These are phyloP conservation scores for Crithidia sp. DNA, from an alignment of 208 protist species.

Conservation along the genomic window DNA sequence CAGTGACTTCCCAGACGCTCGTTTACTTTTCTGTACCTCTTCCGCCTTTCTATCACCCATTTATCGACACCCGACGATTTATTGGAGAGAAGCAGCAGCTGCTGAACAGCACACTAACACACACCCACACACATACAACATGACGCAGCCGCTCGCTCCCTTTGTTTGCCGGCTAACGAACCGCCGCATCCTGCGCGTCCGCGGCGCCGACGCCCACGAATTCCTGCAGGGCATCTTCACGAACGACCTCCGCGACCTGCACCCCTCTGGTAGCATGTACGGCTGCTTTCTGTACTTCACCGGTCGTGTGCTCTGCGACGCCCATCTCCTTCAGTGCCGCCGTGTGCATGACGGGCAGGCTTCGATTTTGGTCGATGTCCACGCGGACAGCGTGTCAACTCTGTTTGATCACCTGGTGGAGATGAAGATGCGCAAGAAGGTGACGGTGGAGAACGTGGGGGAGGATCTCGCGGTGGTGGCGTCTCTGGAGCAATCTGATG, in stretches of 20 bases:
- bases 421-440: slow-evolving; percentile 82
- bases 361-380: slow-evolving; percentile 70
- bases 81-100: too few relatives aligned
- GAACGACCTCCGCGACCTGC: slow-evolving; percentile 69
- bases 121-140: too few relatives aligned
- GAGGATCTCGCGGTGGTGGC: slow-evolving; percentile 60
- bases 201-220: slow-evolving; percentile 57
- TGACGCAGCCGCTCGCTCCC: slow-evolving; percentile 1
- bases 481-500: slow-evolving; percentile 12
- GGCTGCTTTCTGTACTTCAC: slow-evolving; percentile 87
- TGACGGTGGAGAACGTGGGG: slow-evolving; percentile 62
- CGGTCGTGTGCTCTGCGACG: slow-evolving; percentile 84
- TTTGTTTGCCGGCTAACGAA: slow-evolving; percentile 40
- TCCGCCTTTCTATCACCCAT: too few relatives aligned
- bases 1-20: too few relatives aligned
- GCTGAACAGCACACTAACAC: too few relatives aligned
- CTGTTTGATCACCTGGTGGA: slow-evolving; percentile 73
- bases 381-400: slow-evolving; percentile 32
- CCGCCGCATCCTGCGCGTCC: slow-evolving; percentile 68
- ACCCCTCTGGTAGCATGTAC: slow-evolving; percentile 64
- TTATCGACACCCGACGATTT: too few relatives aligned
- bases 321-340: slow-evolving; percentile 67
- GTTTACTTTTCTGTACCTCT: too few relatives aligned
- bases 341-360: slow-evolving; percentile 35
- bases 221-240: slow-evolving; percentile 87